These are phyloP conservation scores for Hypoxylon sp. DNA, from an alignment of 2,329 filamentous ascomycete species.

Conservation along the genomic window DNA sequence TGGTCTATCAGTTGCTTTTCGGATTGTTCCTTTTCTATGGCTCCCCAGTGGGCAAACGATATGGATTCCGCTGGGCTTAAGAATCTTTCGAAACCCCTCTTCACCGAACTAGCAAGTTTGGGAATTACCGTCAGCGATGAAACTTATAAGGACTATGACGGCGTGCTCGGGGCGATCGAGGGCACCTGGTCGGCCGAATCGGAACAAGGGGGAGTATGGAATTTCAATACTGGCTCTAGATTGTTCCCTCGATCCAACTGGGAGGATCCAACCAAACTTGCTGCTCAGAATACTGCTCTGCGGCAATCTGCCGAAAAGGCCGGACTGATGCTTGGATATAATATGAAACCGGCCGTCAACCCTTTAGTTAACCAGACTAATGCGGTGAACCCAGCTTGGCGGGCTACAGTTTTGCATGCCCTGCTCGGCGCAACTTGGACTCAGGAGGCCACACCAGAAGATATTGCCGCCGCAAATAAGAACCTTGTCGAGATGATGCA, in stretches of 20 bases:
- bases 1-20: conserved; percentile 40
- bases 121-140: conserved; percentile 34
- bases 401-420: conserved; percentile 35
- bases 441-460: conserved; percentile 25
- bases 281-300: conserved; percentile 39
- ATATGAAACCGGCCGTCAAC: conserved; percentile 42
- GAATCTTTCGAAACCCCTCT: conserved; percentile 35
- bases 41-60: conserved; percentile 44
- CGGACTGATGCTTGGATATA: conserved; percentile 46
- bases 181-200: conserved; percentile 43
- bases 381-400: conserved; percentile 46
- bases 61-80: conserved; percentile 27
- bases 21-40: conserved; percentile 41
- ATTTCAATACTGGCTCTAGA: conserved; percentile 42
- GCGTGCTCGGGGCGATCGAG: conserved; percentile 38
- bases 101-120: conserved; percentile 33
- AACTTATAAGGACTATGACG: conserved; percentile 35
- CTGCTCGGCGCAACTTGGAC: conserved; percentile 42
- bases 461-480: conserved; percentile 38
- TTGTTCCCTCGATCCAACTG: conserved; percentile 47
- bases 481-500: conserved; percentile 42
- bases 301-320: conserved; percentile 33
- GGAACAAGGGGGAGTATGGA: conserved; percentile 41
- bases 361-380: conserved; percentile 45
- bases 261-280: conserved; percentile 38